Percentiles rank a stretch among this genome's conserved stretches.
Conservation (phyloP, 495 filamentous ascomycete species). For the Filosporella fistucella region DNA sequence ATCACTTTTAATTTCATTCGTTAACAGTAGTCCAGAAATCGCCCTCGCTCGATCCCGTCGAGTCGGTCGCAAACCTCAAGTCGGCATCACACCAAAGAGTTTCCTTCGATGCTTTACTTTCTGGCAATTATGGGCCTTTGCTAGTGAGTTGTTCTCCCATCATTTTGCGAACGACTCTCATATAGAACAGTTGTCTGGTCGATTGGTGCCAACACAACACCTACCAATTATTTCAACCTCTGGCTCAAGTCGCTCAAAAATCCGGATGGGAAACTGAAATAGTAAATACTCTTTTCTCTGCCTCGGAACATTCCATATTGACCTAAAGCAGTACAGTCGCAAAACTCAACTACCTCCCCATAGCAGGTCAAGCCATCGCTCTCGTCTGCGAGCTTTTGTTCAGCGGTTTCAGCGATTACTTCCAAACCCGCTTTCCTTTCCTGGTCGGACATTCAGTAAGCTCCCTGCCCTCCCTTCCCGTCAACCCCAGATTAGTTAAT, state of each 20-base stretch:
- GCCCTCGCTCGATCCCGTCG: background rate
- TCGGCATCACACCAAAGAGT: background rate
- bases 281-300: background rate
- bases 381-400: background rate
- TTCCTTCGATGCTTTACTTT: background rate
- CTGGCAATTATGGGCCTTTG: constrained; percentile 1
- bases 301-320: background rate
- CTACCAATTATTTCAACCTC: background rate
- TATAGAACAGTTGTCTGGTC: background rate
- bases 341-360: background rate
- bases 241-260: background rate
- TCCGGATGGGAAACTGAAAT: background rate
- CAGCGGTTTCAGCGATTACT: background rate
- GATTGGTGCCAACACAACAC: background rate
- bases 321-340: background rate
- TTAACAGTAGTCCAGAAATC: background rate
- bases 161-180: background rate
- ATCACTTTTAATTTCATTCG: background rate
- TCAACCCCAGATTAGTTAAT: background rate
- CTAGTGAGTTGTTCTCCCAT: background rate
- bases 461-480: background rate
- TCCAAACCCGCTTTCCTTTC: background rate
- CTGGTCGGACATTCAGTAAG: background rate
- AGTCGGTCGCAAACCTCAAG: background rate
- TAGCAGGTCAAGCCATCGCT: background rate